Conservation (phyloP, 805 yeast species). For the Maudiozyma barnettii region DNA sequence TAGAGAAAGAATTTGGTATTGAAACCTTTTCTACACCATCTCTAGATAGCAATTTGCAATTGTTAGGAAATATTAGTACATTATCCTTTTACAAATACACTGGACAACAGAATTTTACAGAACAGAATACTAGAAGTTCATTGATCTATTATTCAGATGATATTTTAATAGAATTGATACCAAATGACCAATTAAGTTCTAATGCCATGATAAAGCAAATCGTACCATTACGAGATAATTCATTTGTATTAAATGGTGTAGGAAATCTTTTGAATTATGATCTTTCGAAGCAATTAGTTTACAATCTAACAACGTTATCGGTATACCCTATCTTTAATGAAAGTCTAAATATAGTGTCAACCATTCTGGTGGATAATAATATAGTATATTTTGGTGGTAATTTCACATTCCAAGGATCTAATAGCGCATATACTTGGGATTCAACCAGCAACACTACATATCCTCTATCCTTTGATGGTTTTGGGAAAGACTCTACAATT, state of each 20-base stretch:
- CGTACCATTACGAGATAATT: conserved; percentile 24
- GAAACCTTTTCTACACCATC: background rate
- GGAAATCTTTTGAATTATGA: conserved; percentile 22
- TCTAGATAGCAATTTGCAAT: conserved; percentile 5
- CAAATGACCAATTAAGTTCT: conserved; percentile 4
- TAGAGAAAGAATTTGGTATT: conserved; percentile 11
- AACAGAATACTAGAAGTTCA: conserved; percentile 9
- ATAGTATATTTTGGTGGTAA: conserved; percentile 75
- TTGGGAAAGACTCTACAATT: conserved; percentile 48
- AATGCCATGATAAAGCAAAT: conserved; percentile 17
- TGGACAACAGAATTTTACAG: conserved; percentile 29
- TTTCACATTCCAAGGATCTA: conserved; percentile 40
- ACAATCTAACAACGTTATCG: conserved; percentile 25
- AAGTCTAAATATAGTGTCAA: conserved; percentile 27
- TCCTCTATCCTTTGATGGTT: conserved; percentile 66
- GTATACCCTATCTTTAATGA: conserved; percentile 21
- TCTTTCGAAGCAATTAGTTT: conserved; percentile 27
- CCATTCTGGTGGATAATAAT: conserved; percentile 42
- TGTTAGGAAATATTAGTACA: conserved; percentile 18
- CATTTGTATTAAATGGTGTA: conserved; percentile 29
- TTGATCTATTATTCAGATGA: conserved; percentile 23
- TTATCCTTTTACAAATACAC: conserved; percentile 19
- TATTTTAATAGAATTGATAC: conserved; percentile 16
- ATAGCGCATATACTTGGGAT: conserved; percentile 57
- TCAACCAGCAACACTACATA: conserved; percentile 32